phyloP scores from a whole-genome alignment of 169 alveolate species.

The Plasmodium knowlesi region DNA sequence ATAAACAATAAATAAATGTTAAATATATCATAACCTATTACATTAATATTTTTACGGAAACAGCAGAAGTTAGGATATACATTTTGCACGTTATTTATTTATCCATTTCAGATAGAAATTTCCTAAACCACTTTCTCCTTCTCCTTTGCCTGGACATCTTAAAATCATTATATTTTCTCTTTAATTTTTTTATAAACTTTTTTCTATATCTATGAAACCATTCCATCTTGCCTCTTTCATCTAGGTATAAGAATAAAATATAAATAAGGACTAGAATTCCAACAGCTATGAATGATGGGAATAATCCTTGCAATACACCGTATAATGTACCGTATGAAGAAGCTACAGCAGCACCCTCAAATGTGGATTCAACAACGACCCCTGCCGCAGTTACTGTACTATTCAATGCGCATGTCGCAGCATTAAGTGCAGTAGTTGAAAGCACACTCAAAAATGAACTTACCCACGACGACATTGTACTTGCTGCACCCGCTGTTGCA shows the following conservation, averaged over 20 bases:
- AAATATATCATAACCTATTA: not conserved
- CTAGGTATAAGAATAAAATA: not conserved
- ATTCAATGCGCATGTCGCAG: too few species aligned
- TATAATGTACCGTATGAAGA: not conserved
- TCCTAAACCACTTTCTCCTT: not conserved
- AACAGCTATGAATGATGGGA: not conserved
- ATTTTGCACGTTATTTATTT: not conserved
- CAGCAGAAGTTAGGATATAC: not conserved
- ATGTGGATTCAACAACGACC: not conserved
- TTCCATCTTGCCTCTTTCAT: slow-evolving; percentile 4
- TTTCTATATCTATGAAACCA: not conserved
- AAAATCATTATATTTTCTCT: not conserved
- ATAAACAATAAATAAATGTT: not conserved
- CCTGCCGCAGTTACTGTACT: too few species aligned
- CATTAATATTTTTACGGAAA: not conserved
- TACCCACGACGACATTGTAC: not conserved
- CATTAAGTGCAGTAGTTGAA: too few species aligned
- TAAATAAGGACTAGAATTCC: not conserved
- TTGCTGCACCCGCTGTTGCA: not conserved
- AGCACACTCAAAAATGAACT: too few species aligned
- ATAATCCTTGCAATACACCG: not conserved
- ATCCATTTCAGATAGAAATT: not conserved
- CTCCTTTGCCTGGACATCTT: not conserved
- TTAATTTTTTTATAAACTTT: not conserved
- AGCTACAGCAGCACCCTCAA: not conserved